phyloP scores from a whole-genome alignment of 805 yeast species.

The Ogataea angusta region DNA sequence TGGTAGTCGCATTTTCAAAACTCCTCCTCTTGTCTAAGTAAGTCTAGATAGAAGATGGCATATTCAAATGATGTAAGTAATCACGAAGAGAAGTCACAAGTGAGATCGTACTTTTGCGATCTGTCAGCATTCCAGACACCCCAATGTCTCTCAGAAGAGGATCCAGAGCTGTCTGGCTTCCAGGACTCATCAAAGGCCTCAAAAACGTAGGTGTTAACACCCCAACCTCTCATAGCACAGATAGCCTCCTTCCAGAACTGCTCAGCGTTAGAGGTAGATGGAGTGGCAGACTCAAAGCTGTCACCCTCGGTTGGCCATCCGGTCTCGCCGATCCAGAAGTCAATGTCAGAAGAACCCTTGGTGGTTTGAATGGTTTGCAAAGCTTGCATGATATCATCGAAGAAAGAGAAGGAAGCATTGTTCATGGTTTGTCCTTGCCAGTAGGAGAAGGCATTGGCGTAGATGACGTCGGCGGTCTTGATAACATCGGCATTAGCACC shows the following conservation, averaged over 20 bases:
- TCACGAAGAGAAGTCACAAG: constrained; percentile 43
- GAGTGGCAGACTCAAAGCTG: constrained; percentile 60
- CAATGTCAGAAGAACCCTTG: constrained; percentile 83
- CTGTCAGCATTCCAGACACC: constrained; percentile 69
- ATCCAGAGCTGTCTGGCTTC: constrained; percentile 90
- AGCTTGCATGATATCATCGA: constrained; percentile 98
- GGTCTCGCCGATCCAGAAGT: constrained; percentile 96
- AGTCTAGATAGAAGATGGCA: not conserved
- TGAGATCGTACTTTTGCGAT: constrained; percentile 43
- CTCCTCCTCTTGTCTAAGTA: not conserved
- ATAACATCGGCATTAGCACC: constrained; percentile 70
- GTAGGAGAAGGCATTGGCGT: constrained; percentile 95
- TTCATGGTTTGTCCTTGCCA: constrained; percentile 94
- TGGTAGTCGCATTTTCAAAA: constrained; percentile 1
- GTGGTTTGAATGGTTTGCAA: constrained; percentile 79
- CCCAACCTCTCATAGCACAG: constrained; percentile 95
- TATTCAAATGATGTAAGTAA: not conserved
- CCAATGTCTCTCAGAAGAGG: constrained; percentile 91
- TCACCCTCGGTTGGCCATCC: constrained; percentile 96
- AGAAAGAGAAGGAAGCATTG: constrained; percentile 87
- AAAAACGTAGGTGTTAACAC: constrained; percentile 85
- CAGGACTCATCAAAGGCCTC: constrained; percentile 96
- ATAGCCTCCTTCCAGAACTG: constrained; percentile 83
- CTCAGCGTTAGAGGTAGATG: constrained; percentile 71
- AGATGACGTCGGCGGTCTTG: constrained; percentile 76